Percentiles rank a stretch among this genome's conserved stretches.
Conservation (phyloP, 192 early-diverging fungal species). For the Cladochytrium replicatum region DNA sequence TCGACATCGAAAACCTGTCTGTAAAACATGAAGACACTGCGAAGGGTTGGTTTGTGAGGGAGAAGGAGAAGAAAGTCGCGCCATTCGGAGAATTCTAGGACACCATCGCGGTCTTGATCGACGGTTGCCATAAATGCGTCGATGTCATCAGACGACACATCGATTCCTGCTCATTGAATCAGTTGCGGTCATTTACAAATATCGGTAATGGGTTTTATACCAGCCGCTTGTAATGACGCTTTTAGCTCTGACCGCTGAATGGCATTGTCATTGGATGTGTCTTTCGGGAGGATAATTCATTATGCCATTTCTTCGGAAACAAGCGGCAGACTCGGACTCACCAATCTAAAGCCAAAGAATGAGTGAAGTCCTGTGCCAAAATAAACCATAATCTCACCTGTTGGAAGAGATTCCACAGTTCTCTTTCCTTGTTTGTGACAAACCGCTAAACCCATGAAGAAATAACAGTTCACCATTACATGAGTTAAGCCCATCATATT, state of each 20-base stretch:
- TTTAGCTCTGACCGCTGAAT: conserved; percentile 48
- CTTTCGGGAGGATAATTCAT: conserved; percentile 30
- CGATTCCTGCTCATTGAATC: conserved; percentile 21
- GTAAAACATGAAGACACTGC: conserved; percentile 54
- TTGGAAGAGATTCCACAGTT: conserved; percentile 51
- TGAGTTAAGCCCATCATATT: conserved; percentile 27
- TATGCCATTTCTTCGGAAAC: not conserved
- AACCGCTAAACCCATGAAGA: conserved; percentile 54
- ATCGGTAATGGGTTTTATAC: conserved; percentile 7
- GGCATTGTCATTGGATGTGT: conserved; percentile 43
- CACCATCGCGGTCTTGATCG: conserved; percentile 54
- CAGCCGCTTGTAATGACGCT: conserved; percentile 41
- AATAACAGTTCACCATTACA: conserved; percentile 36
- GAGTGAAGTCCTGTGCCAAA: not conserved
- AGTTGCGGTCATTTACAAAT: not conserved
- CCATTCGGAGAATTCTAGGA: conserved; percentile 59
- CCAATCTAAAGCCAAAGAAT: not conserved
- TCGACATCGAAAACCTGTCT: conserved; percentile 49
- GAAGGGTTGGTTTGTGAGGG: conserved; percentile 47
- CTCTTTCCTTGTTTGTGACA: conserved; percentile 54
- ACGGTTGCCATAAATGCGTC: conserved; percentile 47
- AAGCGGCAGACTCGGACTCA: not conserved
- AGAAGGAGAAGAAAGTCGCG: conserved; percentile 40
- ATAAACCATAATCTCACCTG: conserved; percentile 9
- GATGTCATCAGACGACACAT: conserved; percentile 48